Conservation (phyloP, 345 rosid genomes). For the Populus tremula region DNA sequence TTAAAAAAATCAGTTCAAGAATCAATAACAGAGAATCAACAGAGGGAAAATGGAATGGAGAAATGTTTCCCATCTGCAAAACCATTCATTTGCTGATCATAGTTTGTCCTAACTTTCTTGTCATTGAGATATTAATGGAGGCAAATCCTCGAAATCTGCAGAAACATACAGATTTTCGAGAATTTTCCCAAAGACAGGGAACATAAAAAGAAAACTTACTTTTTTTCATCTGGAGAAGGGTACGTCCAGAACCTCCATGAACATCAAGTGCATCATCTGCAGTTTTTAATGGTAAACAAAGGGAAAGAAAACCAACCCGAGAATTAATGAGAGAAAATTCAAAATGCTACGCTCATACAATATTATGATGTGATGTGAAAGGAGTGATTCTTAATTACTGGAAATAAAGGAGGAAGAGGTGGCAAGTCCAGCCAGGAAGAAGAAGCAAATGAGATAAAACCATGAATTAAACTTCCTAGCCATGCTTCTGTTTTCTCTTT, state of each 20-base stretch:
- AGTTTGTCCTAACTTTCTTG: not conserved
- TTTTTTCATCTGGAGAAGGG: conserved; percentile 65
- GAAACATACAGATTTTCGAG: not conserved
- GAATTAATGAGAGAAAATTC: not conserved
- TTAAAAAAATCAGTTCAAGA: not conserved
- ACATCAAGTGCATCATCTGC: conserved; percentile 50
- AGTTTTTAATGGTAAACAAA: not conserved
- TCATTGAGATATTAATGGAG: not conserved
- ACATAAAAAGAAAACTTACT: conserved; percentile 29
- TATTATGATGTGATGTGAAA: not conserved
- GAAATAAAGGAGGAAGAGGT: conserved; percentile 38
- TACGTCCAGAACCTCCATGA: conserved; percentile 42
- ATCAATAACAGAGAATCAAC: not conserved
- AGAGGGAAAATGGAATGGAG: not conserved
- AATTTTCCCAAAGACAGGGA: not conserved
- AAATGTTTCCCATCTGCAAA: not conserved
- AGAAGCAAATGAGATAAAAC: conserved; percentile 27
- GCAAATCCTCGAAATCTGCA: not conserved
- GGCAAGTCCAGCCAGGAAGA: conserved; percentile 29
- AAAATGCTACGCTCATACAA: not conserved
- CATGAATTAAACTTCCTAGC: not conserved
- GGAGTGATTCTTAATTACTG: conserved; percentile 30
- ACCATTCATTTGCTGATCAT: too few relatives aligned
- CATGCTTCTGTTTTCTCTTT: conserved; percentile 5
- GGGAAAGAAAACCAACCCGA: not conserved